These are phyloP conservation scores for Brassica nigra DNA, from an alignment of 345 rosid species.

Conservation along the genomic window DNA sequence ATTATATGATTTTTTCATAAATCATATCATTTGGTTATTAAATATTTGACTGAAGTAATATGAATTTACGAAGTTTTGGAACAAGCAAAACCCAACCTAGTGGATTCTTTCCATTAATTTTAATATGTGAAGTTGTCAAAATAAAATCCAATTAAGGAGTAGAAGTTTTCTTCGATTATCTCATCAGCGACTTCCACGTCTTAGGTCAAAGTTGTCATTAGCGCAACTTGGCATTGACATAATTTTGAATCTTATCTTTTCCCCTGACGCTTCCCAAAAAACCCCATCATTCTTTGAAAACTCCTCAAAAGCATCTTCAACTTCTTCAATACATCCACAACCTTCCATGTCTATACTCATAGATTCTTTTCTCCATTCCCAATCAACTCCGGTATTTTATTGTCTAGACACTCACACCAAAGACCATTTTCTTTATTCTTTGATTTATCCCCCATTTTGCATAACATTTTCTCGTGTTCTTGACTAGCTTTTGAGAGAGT, in stretches of 20 bases:
- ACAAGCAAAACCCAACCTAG: not conserved
- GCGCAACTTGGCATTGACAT: slow-evolving; percentile 31
- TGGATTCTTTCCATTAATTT: not conserved
- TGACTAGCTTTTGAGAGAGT: slow-evolving; percentile 56
- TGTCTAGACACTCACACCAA: slow-evolving; percentile 15
- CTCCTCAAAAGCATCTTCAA: slow-evolving; percentile 45
- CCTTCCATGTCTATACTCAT: slow-evolving; percentile 39
- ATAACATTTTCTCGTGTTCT: slow-evolving; percentile 49
- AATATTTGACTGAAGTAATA: not conserved
- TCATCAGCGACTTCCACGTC: slow-evolving; percentile 45
- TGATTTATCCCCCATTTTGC: slow-evolving; percentile 51
- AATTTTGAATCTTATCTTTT: slow-evolving; percentile 36
- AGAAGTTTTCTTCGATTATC: slow-evolving; percentile 44
- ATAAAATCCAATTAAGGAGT: slow-evolving; percentile 27
- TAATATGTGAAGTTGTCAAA: slow-evolving; percentile 21
- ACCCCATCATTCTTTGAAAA: slow-evolving; percentile 36
- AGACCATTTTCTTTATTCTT: slow-evolving; percentile 27
- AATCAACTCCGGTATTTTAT: not conserved
- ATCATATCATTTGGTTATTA: not conserved
- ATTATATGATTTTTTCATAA: not conserved
- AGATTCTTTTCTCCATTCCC: slow-evolving; percentile 31
- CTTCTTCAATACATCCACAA: slow-evolving; percentile 47
- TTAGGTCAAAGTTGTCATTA: slow-evolving; percentile 38
- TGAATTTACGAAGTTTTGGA: not conserved
- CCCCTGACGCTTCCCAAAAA: slow-evolving; percentile 94